Percentiles rank a stretch among this genome's conserved stretches.
Evolutionary conservation across 306 rosid species (phyloP).

Genomic region (Cercis canadensis): DNA sequence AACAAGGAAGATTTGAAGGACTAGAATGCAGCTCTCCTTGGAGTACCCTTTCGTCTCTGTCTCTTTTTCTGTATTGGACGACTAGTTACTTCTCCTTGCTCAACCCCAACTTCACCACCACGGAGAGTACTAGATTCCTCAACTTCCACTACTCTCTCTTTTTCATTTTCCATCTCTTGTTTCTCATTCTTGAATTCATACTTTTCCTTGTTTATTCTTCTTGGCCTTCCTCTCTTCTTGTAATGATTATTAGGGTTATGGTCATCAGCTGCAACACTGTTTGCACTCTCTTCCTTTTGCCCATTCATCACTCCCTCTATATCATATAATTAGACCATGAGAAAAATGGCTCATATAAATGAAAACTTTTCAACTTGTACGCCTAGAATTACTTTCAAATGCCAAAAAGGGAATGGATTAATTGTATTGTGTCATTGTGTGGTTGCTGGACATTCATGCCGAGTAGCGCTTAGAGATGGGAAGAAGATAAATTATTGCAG

Average conservation of each 20-base stretch:
- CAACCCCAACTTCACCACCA: neutral
- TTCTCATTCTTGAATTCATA: too few species aligned
- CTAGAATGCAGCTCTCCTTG: slow-evolving; percentile 36
- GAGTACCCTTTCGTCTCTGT: slow-evolving; percentile 25
- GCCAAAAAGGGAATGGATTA: neutral
- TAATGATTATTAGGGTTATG: neutral
- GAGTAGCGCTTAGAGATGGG: too few species aligned
- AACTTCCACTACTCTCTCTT: neutral
- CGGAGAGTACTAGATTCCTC: neutral
- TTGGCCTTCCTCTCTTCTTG: slow-evolving; percentile 31
- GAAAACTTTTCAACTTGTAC: neutral
- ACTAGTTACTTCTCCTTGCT: neutral
- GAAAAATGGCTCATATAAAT: neutral
- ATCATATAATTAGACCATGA: neutral
- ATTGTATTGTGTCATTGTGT: neutral
- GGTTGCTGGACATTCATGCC: too few species aligned
- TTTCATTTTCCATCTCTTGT: too few species aligned
- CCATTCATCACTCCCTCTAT: neutral
- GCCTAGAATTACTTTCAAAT: neutral
- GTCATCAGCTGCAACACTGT: neutral
- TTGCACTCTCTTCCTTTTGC: slow-evolving; percentile 31
- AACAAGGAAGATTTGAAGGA: too few species aligned
- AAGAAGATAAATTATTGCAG: too few species aligned
- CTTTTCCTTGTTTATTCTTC: neutral
- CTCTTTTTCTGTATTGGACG: neutral